These are phyloP conservation scores for Globisporangium spiculum DNA, from an alignment of 352 stramenopile species.

Conservation along the genomic window DNA sequence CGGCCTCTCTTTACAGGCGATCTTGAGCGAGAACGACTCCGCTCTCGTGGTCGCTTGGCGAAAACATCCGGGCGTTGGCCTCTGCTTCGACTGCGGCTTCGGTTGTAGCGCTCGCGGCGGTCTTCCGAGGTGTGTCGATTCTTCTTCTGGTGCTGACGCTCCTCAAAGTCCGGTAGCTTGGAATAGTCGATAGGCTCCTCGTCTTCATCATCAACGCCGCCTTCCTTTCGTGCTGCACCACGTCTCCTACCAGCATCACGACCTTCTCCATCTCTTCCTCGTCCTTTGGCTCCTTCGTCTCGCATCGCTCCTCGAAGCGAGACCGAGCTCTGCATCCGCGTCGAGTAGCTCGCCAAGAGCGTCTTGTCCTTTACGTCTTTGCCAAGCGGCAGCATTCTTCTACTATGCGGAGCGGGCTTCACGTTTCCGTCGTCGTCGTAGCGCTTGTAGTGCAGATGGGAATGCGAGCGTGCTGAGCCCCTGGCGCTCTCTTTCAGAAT, in stretches of 20 bases:
- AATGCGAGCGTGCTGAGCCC: constrained; percentile 44
- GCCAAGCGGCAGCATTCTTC: constrained; percentile 35
- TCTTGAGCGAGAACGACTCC: constrained; percentile 26
- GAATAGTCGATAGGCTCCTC: constrained; percentile 80
- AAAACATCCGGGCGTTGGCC: constrained; percentile 14
- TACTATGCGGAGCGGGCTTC: neutral
- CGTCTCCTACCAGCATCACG: constrained; percentile 8
- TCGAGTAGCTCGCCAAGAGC: constrained; percentile 61
- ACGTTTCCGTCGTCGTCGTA: constrained; percentile 22
- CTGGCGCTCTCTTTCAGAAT: constrained; percentile 47
- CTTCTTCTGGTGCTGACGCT: constrained; percentile 23
- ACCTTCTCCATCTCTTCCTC: neutral
- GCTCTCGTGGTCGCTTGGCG: constrained; percentile 15
- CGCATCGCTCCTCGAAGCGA: constrained; percentile 28
- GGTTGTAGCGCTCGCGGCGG: constrained; percentile 15
- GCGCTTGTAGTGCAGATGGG: constrained; percentile 74
- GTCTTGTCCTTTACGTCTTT: constrained; percentile 60
- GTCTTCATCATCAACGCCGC: constrained; percentile 25
- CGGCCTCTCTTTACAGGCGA: constrained; percentile 13
- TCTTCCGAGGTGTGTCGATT: neutral
- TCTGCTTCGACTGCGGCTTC: constrained; percentile 38
- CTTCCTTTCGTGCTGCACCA: neutral
- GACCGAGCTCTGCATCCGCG: constrained; percentile 50
- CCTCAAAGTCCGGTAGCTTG: constrained; percentile 70
- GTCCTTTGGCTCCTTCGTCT: constrained; percentile 3